Evolutionary conservation across 1,284 basidiomycete genomes (phyloP).

Genomic region (Ustilago xerochloae): DNA sequence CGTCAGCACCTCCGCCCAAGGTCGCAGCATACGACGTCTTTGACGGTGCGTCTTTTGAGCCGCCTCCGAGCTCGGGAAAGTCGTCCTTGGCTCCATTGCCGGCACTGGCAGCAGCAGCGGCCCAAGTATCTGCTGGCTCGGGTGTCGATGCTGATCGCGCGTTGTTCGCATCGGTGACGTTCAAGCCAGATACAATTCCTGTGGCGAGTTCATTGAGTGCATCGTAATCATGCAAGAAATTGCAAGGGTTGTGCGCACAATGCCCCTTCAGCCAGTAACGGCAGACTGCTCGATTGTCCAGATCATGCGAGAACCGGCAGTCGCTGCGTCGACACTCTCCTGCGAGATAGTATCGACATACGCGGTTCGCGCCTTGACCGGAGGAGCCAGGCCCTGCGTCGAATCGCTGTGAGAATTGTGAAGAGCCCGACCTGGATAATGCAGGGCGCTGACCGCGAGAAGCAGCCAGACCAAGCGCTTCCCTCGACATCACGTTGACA

Average conservation of each 20-base stretch:
- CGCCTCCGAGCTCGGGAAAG: constrained; percentile 80
- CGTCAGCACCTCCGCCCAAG: constrained; percentile 32
- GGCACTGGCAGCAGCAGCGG: not conserved
- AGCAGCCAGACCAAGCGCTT: constrained; percentile 35
- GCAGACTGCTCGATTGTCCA: constrained; percentile 77
- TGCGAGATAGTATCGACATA: constrained; percentile 94
- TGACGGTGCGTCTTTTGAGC: constrained; percentile 9
- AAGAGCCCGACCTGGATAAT: constrained; percentile 24
- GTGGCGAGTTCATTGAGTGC: constrained; percentile 77
- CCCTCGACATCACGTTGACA: constrained; percentile 53
- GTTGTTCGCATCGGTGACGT: constrained; percentile 65
- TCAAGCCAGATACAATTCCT: constrained; percentile 64
- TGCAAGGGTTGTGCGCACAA: constrained; percentile 69
- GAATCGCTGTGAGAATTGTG: constrained; percentile 18
- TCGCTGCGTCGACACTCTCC: constrained; percentile 95
- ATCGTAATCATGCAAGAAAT: constrained; percentile 65
- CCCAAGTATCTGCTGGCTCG: not conserved
- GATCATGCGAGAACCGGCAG: constrained; percentile 81
- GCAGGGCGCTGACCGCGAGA: constrained; percentile 22
- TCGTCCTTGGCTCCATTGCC: constrained; percentile 72
- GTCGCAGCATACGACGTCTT: constrained; percentile 42
- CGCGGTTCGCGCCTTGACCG: constrained; percentile 67
- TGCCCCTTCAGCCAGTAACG: constrained; percentile 98
- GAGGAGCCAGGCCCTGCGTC: constrained; percentile 9
- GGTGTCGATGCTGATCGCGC: constrained; percentile 69